These are phyloP conservation scores for Rhinocladiella similis DNA, from an alignment of 2,329 filamentous ascomycete genomes.

Conservation along the genomic window DNA sequence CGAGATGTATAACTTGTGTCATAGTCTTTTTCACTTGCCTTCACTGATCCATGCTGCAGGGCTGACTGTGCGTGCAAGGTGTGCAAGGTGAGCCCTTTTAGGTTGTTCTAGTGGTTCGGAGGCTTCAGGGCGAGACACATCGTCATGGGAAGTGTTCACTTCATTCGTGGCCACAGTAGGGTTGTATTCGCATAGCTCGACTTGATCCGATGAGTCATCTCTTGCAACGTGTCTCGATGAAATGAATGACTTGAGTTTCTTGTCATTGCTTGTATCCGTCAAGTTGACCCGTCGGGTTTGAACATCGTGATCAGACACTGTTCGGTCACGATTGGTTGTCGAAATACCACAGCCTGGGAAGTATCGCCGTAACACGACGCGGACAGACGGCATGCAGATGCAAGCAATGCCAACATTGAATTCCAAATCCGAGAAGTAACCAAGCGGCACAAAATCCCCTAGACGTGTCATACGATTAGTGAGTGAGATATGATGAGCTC, in stretches of 20 bases:
- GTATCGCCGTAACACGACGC: constrained; percentile 28
- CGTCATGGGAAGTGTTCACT: too few relatives aligned
- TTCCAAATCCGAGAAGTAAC: constrained; percentile 45
- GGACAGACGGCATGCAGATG: constrained; percentile 42
- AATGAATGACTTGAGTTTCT: neutral
- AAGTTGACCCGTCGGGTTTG: neutral
- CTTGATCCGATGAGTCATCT: constrained; percentile 4
- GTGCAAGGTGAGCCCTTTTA: too few relatives aligned
- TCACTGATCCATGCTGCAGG: too few relatives aligned
- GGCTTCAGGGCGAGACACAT: too few relatives aligned
- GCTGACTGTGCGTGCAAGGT: too few relatives aligned
- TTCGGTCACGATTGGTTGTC: neutral
- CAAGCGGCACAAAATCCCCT: constrained; percentile 43
- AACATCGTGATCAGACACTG: neutral
- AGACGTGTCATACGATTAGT: neutral
- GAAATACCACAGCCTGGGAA: constrained; percentile 20
- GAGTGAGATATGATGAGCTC: neutral
- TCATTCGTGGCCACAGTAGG: neutral
- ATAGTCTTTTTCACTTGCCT: too few relatives aligned
- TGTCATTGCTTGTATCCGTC: neutral
- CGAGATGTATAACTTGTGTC: too few relatives aligned
- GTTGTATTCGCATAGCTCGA: constrained; percentile 2
- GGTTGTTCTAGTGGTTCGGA: too few relatives aligned
- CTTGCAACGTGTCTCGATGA: neutral
- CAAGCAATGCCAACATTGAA: constrained; percentile 46